phyloP scores from a whole-genome alignment of 2,329 filamentous ascomycete genomes.

The Pleurostoma richardsiae region DNA sequence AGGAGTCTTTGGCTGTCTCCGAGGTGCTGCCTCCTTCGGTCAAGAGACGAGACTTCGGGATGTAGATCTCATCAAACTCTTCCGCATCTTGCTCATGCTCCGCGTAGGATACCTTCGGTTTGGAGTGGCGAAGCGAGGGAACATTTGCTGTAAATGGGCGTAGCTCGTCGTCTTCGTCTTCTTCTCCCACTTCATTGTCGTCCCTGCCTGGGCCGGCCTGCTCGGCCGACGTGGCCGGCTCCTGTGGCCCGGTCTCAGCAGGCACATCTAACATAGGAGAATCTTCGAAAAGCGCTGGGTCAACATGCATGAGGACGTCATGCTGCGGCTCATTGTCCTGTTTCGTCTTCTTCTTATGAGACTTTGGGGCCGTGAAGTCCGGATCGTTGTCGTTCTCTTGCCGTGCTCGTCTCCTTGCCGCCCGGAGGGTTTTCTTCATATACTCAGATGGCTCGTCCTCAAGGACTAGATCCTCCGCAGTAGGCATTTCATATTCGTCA shows the following conservation, averaged over 20 bases:
- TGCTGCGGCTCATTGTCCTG: conserved; percentile 25
- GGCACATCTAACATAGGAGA: conserved; percentile 11
- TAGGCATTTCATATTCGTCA: conserved; percentile 51
- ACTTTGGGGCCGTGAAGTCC: conserved; percentile 41
- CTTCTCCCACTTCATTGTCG: conserved; percentile 4
- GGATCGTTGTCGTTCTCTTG: conserved; percentile 49
- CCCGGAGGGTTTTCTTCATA: conserved; percentile 48
- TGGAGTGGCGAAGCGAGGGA: conserved; percentile 46
- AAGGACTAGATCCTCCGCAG: conserved; percentile 31
- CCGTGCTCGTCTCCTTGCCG: conserved; percentile 47
- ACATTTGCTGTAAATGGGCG: conserved; percentile 36
- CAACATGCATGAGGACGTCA: conserved; percentile 38
- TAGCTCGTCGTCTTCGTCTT: conserved; percentile 10
- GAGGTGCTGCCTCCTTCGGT: too few species aligned
- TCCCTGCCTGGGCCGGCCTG: neutral
- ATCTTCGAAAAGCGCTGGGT: conserved; percentile 41
- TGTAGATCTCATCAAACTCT: conserved; percentile 32
- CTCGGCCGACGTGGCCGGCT: neutral
- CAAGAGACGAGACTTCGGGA: too few species aligned
- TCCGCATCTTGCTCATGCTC: conserved; percentile 41
- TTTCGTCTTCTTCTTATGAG: conserved; percentile 36
- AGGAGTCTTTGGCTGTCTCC: conserved; percentile 16
- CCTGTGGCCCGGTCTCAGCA: conserved; percentile 2
- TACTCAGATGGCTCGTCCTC: conserved; percentile 48
- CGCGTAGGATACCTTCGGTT: conserved; percentile 44